These are phyloP conservation scores for Zymoseptoria passerinii DNA, from an alignment of 2,329 filamentous ascomycete genomes.

Conservation along the genomic window DNA sequence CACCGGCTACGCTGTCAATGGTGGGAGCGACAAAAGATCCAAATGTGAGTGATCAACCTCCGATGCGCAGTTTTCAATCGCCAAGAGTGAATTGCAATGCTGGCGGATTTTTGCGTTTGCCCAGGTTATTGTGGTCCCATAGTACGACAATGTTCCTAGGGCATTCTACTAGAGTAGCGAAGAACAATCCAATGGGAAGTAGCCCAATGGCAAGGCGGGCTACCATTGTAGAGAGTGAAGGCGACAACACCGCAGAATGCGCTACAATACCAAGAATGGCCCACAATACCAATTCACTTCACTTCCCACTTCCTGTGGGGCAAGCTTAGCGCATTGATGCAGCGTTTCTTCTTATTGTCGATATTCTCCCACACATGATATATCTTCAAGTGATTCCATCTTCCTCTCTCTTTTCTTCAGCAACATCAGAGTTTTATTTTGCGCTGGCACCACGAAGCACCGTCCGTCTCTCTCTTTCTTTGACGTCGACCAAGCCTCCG, in stretches of 20 bases:
- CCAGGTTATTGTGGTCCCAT: constrained; percentile 38
- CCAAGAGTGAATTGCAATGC: not conserved
- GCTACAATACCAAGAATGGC: not conserved
- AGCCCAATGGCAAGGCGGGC: not conserved
- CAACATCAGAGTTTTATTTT: not conserved
- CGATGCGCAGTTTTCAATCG: not conserved
- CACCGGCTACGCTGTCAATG: constrained; percentile 33
- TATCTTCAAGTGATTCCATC: not conserved
- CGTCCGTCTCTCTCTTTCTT: not conserved
- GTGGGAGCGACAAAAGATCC: constrained; percentile 36
- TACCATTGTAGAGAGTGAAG: not conserved
- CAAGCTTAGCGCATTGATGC: not conserved
- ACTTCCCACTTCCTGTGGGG: not conserved
- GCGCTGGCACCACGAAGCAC: not conserved
- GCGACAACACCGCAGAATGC: not conserved
- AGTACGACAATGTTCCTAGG: constrained; percentile 41
- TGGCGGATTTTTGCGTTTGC: not conserved
- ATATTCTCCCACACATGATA: not conserved
- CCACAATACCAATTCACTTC: not conserved
- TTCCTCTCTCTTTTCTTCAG: not conserved
- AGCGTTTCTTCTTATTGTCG: not conserved
- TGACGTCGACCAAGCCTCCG: not conserved
- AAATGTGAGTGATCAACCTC: constrained; percentile 21
- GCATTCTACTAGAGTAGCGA: constrained; percentile 17
- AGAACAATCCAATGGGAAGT: not conserved